Evolutionary conservation across 1,284 basidiomycete species (phyloP).

Genomic region (Marasmius oreades): DNA sequence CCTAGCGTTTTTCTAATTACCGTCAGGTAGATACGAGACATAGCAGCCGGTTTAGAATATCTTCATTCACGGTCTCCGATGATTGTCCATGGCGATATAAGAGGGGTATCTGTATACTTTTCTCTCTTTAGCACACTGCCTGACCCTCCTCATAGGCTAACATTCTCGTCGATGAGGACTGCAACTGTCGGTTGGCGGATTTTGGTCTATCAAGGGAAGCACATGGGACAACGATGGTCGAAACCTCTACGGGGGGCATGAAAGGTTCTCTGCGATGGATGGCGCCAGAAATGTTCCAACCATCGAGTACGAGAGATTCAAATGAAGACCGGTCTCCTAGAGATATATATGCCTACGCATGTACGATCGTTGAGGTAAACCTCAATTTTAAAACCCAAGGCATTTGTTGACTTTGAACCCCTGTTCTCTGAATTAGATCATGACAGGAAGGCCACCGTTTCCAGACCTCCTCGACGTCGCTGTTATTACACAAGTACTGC

Average conservation of each 20-base stretch:
- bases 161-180: background rate
- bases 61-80: no score
- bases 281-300: background rate
- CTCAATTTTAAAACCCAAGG: no score
- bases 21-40: no score
- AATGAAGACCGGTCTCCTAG: background rate
- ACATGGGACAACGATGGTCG: background rate
- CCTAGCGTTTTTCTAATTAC: no score
- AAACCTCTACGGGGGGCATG: background rate
- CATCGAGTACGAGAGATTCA: background rate
- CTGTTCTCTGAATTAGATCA: no score
- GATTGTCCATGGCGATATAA: slow-evolving; percentile 13
- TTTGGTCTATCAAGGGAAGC: background rate
- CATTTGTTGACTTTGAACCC: no score
- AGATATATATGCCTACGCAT: slow-evolving; percentile 13
- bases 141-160: background rate
- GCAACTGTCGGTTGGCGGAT: background rate
- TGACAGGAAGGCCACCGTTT: slow-evolving; percentile 5
- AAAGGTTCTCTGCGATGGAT: slow-evolving; percentile 6
- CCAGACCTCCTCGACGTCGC: background rate
- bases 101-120: slow-evolving; percentile 5
- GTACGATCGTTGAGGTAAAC: slow-evolving; percentile 15
- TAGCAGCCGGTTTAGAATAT: no score
- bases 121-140: background rate
- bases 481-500: background rate